phyloP scores from a whole-genome alignment of 768 basidiomycete species.

The Cytidiella melzeri region DNA sequence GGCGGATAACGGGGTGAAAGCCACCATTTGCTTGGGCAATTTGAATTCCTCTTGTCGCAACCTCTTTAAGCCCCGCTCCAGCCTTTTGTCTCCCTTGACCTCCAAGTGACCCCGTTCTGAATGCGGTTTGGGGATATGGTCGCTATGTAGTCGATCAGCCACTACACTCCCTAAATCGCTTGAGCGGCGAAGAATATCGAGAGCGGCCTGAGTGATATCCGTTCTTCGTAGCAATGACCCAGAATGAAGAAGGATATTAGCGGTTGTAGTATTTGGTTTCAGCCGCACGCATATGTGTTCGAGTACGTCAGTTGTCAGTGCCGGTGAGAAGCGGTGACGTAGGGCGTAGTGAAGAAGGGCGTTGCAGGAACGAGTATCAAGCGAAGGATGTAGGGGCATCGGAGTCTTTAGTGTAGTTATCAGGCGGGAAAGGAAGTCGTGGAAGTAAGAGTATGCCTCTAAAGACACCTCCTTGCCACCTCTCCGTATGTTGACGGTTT shows the following conservation, averaged over 20 bases:
- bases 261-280: constrained; percentile 42
- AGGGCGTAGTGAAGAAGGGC: constrained; percentile 62
- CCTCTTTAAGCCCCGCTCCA: background rate
- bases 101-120: background rate
- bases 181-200: constrained; percentile 27
- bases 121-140: background rate
- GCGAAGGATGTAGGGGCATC: constrained; percentile 22
- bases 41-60: constrained; percentile 9
- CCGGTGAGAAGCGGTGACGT: constrained; percentile 47
- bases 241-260: constrained; percentile 54
- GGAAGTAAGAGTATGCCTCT: constrained; percentile 27
- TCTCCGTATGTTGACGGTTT: constrained; percentile 19
- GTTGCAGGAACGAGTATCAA: constrained; percentile 46
- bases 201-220: constrained; percentile 33
- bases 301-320: constrained; percentile 42
- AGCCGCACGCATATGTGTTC: constrained; percentile 48
- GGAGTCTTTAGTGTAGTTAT: constrained; percentile 13
- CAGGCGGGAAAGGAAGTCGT: constrained; percentile 24
- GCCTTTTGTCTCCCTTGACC: too few species aligned
- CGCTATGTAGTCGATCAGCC: background rate
- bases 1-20: background rate
- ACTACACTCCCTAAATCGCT: background rate
- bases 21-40: constrained; percentile 16
- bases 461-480: constrained; percentile 10
- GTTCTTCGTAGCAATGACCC: constrained; percentile 39